Base-by-base conservation (phyloP, 2,329 filamentous ascomycete species). In the Aspergillus phoenicis region DNA sequence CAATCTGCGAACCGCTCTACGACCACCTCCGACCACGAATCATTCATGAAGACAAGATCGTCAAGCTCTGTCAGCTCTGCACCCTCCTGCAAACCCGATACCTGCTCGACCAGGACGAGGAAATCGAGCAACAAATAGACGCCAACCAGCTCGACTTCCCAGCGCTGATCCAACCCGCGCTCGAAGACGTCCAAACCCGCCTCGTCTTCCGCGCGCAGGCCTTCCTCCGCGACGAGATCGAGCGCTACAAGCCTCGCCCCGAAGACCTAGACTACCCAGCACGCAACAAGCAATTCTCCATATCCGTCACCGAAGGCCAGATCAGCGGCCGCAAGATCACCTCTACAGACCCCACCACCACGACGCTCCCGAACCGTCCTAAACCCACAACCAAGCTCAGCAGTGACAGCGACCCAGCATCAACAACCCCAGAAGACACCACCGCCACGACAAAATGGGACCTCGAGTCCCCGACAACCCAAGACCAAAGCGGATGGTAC, bases 101-200 rank as follows among this genome's bases (percentile, higher is more conserved):
- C 66, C 84, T 89, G 76, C 82, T 85, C 51, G 83, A 86, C 51
- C 79, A 80, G 45, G 84, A 87, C 43, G 81, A 85, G 45, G 83
- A 84, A 41, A 71, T 75, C 5, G 83, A 83, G 57, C 79, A 80
- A 30, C 79, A 80, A 28, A 63, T 67, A 0, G 83, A 85, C 62
- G 73, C 77, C 11, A 82, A 80, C 57, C 83, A 85, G 63, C 80
- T 90, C 17, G 85, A 89, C 70, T 90, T 90, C 68, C 83, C 84
- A 2, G 69, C 78, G 45, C 72, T 90, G 43, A 85, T 89, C 8
- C 85, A 87, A 58, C 85, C 87, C 20, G 87, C 85, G 5, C 73
- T 90, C n/a, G 83, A 89, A 75, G 87, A 90, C 71, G 85, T 87
- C 1, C 87, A 90, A 69, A 87, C 85, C 6, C 80, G 87, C 55